phyloP scores from a whole-genome alignment of 805 yeast genomes.

The Ogataea populi-albae region DNA sequence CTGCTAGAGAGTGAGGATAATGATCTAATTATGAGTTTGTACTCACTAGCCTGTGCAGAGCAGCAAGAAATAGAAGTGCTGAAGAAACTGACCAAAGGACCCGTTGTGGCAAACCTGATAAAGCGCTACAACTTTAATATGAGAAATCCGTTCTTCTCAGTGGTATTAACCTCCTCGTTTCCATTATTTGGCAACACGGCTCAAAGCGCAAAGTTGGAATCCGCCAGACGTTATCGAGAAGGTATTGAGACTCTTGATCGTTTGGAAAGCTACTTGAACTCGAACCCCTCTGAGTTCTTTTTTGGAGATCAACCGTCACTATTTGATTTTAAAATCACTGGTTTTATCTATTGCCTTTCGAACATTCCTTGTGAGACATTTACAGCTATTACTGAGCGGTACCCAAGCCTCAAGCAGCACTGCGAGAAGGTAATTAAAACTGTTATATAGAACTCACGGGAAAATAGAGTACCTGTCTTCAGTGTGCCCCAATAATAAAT shows the following conservation, averaged over 20 bases:
- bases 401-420: slow-evolving; percentile 12
- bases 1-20: slow-evolving; percentile 9
- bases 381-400: slow-evolving; percentile 1
- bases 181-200: slow-evolving; percentile 5
- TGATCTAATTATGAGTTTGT: slow-evolving; percentile 7
- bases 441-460: slow-evolving; percentile 15
- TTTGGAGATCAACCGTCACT: slow-evolving; percentile 18
- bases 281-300: slow-evolving; percentile 5
- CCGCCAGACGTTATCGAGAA: slow-evolving; percentile 13
- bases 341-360: slow-evolving; percentile 18
- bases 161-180: slow-evolving; percentile 6
- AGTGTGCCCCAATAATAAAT: no score
- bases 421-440: slow-evolving; percentile 16
- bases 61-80: slow-evolving; percentile 2
- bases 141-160: slow-evolving; percentile 36
- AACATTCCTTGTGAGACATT: slow-evolving; percentile 13
- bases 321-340: slow-evolving; percentile 26
- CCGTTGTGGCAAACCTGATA: slow-evolving; percentile 16
- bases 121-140: slow-evolving; percentile 35
- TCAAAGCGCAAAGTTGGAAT: slow-evolving; percentile 14
- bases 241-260: slow-evolving; percentile 14
- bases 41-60: slow-evolving; percentile 6
- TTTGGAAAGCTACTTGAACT: slow-evolving; percentile 10
- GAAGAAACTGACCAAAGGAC: slow-evolving; percentile 12
- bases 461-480: no score